Base-by-base conservation (phyloP, 2,329 filamentous ascomycete genomes). In the Drechslerella dactyloides region DNA sequence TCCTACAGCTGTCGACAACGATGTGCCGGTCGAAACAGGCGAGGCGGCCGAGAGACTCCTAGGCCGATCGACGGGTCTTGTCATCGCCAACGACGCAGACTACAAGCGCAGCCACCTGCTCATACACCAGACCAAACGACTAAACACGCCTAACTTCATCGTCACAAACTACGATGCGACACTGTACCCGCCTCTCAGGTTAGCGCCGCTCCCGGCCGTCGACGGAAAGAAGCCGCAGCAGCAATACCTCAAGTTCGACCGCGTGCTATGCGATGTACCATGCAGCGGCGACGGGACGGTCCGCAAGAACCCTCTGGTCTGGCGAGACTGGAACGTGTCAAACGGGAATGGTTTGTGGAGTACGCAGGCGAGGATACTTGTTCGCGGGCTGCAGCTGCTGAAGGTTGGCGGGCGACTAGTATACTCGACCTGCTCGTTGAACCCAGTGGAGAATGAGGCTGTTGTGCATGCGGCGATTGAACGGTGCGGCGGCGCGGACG, bases 371-470 rank as follows among this genome's bases (percentile, higher is more conserved):
- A 85, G 93, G 52, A 99, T 99, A 75, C 83, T 99, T 54, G 90
- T 96, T 64, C 89, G 94, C 73, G 91, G 94, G 33, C 84, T 99
- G 57, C 93, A 97, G 81, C 91, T 99, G 87, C 86, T 99, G 75
- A 97, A 97, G 83, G 89, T 91, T 63, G 93, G 94, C 44, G 94
- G 94, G 57, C 87, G 93, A 74, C 90, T 97, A 27, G 93, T 99
- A 58, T 99, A 97, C 82, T 97, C 93, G 1, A 99, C 94, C 19
- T 99, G 94, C 84, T 97, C 92, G 80, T 91, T 99, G 90, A 99
- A 99, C 81, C 94, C 94, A 0, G 87, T 97, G 27, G 94, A 99
- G 82, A 96, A 99, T 78, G 94, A 99, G 81, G 89, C 94, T 5
- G 92, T 97, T 15, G 83, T 99, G 70, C 87, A 90, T 0, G 89